Base-by-base conservation (phyloP, 2,329 filamentous ascomycete genomes). In the Trichophyton verrucosum region DNA sequence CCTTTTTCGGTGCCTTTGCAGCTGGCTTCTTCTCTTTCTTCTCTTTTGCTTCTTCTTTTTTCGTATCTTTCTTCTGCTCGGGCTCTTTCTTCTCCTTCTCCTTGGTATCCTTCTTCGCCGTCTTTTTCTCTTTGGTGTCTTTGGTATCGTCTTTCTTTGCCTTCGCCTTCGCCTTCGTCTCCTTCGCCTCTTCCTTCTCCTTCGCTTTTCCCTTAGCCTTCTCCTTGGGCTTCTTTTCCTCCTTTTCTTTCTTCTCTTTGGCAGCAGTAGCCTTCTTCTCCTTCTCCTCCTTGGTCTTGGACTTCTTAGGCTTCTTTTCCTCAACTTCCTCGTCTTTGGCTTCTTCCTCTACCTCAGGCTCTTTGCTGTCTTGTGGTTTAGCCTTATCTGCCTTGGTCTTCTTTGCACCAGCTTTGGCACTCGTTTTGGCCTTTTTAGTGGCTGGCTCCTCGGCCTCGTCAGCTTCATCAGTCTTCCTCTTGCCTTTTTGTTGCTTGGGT, bases 401-500 rank as follows among this genome's bases (percentile, higher is more conserved):
- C 9, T 49, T 49, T 15, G 20, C 11, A 22, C 9, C 24, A 9
- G 11, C 64, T 36, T 63, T 61, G 36, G 63, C 55, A 17, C 57
- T 57, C 15, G 57, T 49, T 60, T 66, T 66, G 27, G 60, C 56
- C 42, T 65, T 66, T 53, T 66, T 66, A 11, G 63, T 36, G 27
- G 57, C 47, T 17, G 64, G 64, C 58, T 65, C 63, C 36, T 55
- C 63, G 46, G 61, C 64, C 59, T 62, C 63, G 53, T 49, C 62
- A 20, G 60, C 64, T 5, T 64, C 61, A 15, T 61, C 49, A 7
- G 49, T 42, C 8, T 68, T 64, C 64, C 76, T 76, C 67, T 77
- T 77, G 33, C 61, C 66, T 51, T 61, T 49, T 13, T 64, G 64
- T 22, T 65, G 65, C 56, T 71, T 74, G 63, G 55, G 17, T n/a